These are phyloP conservation scores for Angophora floribunda DNA, from an alignment of 345 rosid species.

Conservation along the genomic window DNA sequence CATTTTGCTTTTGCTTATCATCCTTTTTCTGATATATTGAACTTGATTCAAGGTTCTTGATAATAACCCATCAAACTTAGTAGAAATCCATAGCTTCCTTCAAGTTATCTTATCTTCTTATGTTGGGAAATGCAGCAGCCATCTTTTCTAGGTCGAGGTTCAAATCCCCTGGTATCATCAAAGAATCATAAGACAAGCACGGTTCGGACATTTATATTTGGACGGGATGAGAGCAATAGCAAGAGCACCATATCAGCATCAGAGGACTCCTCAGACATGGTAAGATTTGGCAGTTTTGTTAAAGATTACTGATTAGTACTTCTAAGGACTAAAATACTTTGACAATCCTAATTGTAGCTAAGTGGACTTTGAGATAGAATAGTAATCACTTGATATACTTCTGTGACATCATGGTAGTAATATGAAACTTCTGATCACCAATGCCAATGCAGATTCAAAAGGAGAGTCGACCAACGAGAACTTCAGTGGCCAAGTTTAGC, in stretches of 20 bases:
- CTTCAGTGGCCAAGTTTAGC: constrained; percentile 46
- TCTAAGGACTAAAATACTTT: neutral
- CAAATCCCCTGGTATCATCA: constrained; percentile 42
- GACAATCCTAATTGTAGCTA: neutral
- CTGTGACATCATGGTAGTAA: neutral
- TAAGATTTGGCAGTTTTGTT: constrained; percentile 11
- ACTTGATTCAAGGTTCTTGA: neutral
- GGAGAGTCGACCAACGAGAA: constrained; percentile 35
- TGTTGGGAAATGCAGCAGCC: constrained; percentile 45
- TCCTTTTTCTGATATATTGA: neutral
- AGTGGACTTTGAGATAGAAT: neutral
- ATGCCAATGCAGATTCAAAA: constrained; percentile 32
- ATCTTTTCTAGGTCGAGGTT: constrained; percentile 61
- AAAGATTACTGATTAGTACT: neutral
- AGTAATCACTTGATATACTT: neutral
- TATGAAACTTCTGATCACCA: neutral
- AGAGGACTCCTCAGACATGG: constrained; percentile 55
- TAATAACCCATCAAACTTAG: neutral
- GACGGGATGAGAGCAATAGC: constrained; percentile 62
- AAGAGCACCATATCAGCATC: constrained; percentile 29
- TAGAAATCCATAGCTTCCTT: neutral
- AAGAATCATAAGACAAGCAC: constrained; percentile 46
- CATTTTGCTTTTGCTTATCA: neutral
- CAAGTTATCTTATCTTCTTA: neutral
- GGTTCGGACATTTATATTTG: constrained; percentile 71